Base-by-base conservation (phyloP, 495 filamentous ascomycete genomes). In the Penicillium fimorum region DNA sequence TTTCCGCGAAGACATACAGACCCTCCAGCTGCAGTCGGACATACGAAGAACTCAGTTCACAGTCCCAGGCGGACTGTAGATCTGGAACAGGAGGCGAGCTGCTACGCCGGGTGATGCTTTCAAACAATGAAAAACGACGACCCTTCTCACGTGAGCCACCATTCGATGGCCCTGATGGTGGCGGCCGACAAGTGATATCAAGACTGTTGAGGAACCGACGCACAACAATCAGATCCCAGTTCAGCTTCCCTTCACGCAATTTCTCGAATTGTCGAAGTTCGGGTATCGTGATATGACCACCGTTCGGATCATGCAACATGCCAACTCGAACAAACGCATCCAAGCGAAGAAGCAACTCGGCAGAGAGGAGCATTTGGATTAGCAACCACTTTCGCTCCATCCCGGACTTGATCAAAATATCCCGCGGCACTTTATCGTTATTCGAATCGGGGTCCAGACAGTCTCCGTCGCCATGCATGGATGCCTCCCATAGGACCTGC, bases 191-290 rank as follows among this genome's bases (percentile, higher is more conserved):
- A 41, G 58, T 66, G 35, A 74, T 65, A 17, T 69, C 61, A 22
- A 96, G 84, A 65, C 88, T 91, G 58, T 92, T 87, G 13, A 93
- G 76, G 75, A 91, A 92, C 3, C 83, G 76, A 15, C 87, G 82
- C 32, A 88, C 89, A 32, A 91, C 78, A 17, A 92, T 72, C 30
- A 96, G 68, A 59, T 91, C 90, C 90, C 90, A 96, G 60, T 87
- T 84, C 13, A 91, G 82, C 57, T 88, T 88, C 15, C 76, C 73
- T 29, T 82, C 87, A 20, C 84, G 81, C 35, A 87, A 74, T 56
- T 79, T 80, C 30, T 88, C 83, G 48, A 91, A 89, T 11, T 78
- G 75, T 27, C 77, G 72, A 25, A 87, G 76, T 56, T 92, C 87
- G 13, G 83, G 77, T 7, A 75, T 67, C 46, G 77, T 83, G 32